These are phyloP conservation scores for Phytophthora pinifolia DNA, from an alignment of 352 stramenopile genomes.

Conservation along the genomic window DNA sequence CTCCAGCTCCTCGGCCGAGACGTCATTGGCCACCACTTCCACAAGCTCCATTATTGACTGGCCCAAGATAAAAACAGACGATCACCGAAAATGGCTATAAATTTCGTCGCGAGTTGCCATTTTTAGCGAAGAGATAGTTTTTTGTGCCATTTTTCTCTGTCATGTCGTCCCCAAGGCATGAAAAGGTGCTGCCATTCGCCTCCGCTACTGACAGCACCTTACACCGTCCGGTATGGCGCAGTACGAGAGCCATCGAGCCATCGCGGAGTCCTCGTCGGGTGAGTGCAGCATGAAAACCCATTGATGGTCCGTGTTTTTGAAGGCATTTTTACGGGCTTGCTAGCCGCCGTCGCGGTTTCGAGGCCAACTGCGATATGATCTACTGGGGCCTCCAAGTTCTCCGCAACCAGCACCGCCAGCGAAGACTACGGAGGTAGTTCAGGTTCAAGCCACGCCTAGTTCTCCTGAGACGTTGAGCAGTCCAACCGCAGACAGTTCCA, in stretches of 20 bases:
- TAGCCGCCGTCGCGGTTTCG: slow-evolving; percentile 51
- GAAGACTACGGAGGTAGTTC: not conserved
- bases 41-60: slow-evolving; percentile 33
- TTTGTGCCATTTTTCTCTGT: too few relatives aligned
- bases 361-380: slow-evolving; percentile 33
- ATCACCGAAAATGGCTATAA: slow-evolving; percentile 11
- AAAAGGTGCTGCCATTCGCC: slow-evolving; percentile 43
- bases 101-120: slow-evolving; percentile 1
- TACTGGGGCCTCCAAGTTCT: slow-evolving; percentile 12
- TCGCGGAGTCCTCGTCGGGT: slow-evolving; percentile 39
- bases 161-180: slow-evolving; percentile 18
- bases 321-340: not conserved
- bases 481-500: not conserved
- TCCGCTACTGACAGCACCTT: slow-evolving; percentile 56
- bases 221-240: slow-evolving; percentile 56
- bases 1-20: slow-evolving; percentile 31
- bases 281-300: not conserved
- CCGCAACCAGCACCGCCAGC: not conserved
- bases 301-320: not conserved
- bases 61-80: not conserved
- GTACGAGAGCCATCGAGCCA: slow-evolving; percentile 30
- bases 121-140: too few relatives aligned
- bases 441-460: not conserved
- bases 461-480: not conserved
- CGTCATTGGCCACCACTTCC: slow-evolving; percentile 43